Percentiles rank a stretch among this genome's conserved stretches.
These are phyloP conservation scores for Penicillium psychrofluorescens DNA, from an alignment of 495 filamentous ascomycete species.

Conservation along the genomic window DNA sequence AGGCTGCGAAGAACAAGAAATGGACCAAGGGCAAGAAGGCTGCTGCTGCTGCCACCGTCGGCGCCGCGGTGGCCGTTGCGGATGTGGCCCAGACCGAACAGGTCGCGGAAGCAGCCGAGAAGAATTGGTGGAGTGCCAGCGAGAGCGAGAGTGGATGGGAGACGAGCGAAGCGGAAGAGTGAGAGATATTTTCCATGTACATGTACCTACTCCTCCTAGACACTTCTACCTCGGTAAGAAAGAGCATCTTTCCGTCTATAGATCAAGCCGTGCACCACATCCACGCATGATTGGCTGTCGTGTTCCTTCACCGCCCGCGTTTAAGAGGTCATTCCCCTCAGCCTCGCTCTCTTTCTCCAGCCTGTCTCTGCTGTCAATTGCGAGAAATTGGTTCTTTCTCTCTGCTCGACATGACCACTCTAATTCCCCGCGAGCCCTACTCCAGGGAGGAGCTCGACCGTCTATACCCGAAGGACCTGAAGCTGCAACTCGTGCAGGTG, in stretches of 20 bases:
- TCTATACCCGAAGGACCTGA: slow-evolving; percentile 73
- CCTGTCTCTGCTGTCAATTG: too few species aligned
- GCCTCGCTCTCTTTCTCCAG: too few species aligned
- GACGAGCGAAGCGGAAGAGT: slow-evolving; percentile 21
- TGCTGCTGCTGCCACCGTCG: slow-evolving; percentile 1
- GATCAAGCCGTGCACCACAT: too few species aligned
- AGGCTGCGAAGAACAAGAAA: slow-evolving; percentile 20
- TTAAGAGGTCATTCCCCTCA: slow-evolving; percentile 1
- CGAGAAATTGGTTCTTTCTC: too few species aligned
- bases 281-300: too few species aligned
- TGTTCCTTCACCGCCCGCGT: not conserved
- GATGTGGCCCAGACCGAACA: not conserved
- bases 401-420: slow-evolving; percentile 59
- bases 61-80: slow-evolving; percentile 1
- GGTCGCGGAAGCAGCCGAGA: slow-evolving; percentile 1
- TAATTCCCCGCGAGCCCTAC: slow-evolving; percentile 70
- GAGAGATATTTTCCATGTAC: slow-evolving; percentile 1
- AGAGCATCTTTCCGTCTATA: too few species aligned
- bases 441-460: slow-evolving; percentile 67
- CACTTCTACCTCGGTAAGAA: too few species aligned
- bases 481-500: slow-evolving; percentile 86
- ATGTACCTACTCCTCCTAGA: too few species aligned
- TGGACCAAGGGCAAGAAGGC: slow-evolving; percentile 7
- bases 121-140: slow-evolving; percentile 30
- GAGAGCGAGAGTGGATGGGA: slow-evolving; percentile 40